Conservation (phyloP, 176 grass and related monocot genomes). For the barley (Hordeum vulgare) region DNA sequence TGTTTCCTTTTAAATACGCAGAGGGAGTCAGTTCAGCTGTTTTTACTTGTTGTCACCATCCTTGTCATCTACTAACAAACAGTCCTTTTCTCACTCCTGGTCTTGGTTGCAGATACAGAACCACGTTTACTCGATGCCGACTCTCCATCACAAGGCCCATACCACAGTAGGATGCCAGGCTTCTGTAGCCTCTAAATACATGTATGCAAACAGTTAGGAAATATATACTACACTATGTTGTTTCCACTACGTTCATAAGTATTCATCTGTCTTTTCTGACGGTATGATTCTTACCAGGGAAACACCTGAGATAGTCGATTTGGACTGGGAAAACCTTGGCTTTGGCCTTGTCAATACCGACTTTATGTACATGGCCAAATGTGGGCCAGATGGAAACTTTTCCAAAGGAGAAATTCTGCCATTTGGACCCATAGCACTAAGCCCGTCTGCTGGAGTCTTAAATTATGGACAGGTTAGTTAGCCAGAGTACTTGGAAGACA, state of each 20-base stretch:
- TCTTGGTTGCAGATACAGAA: slow-evolving; percentile 33
- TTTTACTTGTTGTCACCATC: background rate
- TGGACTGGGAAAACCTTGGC: slow-evolving; percentile 85
- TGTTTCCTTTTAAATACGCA: background rate
- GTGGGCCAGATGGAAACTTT: slow-evolving; percentile 58
- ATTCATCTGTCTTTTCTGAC: background rate
- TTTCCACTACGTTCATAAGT: background rate
- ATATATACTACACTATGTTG: background rate
- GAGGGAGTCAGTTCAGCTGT: background rate
- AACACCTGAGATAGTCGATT: slow-evolving; percentile 33
- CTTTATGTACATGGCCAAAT: slow-evolving; percentile 68
- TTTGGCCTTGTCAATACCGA: slow-evolving; percentile 66
- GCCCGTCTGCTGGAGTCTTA: slow-evolving; percentile 71
- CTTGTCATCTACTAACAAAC: background rate
- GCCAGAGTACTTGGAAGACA: background rate
- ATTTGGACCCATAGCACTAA: slow-evolving; percentile 64
- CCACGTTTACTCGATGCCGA: slow-evolving; percentile 25
- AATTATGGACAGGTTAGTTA: slow-evolving; percentile 85
- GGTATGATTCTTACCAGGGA: slow-evolving; percentile 29
- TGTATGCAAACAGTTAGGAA: slow-evolving; percentile 31
- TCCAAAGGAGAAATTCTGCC: slow-evolving; percentile 54
- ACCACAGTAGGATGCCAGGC: slow-evolving; percentile 30
- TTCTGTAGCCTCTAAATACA: slow-evolving; percentile 33
- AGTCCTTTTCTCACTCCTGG: background rate
- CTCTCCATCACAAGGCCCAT: slow-evolving; percentile 18